Evolutionary conservation across 768 basidiomycete genomes (phyloP).

Genomic region (Clathrus columnatus): DNA sequence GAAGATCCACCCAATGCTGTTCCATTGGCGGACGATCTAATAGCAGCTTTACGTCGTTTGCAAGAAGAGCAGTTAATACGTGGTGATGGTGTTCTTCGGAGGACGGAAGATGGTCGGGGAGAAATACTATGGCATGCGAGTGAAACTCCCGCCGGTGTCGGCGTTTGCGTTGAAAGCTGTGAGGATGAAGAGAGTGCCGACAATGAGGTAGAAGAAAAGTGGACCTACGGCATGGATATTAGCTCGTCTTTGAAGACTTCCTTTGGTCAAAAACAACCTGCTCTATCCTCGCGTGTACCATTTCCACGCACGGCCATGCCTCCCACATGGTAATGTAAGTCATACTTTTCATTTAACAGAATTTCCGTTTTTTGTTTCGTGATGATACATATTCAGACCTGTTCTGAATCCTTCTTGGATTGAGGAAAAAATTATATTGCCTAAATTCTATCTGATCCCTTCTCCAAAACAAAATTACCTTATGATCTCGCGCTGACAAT

Average conservation of each 20-base stretch:
- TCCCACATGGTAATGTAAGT: neutral
- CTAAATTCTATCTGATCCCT: conserved; percentile 29
- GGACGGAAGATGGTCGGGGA: neutral
- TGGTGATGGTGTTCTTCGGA: conserved; percentile 25
- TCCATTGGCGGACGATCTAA: conserved; percentile 84
- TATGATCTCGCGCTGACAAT: neutral
- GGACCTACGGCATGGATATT: conserved; percentile 43
- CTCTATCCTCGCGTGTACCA: conserved; percentile 44
- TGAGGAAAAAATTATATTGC: conserved; percentile 60
- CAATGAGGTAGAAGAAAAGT: conserved; percentile 28
- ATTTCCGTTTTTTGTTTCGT: conserved; percentile 11
- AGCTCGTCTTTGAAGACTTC: conserved; percentile 37
- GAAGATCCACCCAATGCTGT: conserved; percentile 85
- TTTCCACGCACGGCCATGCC: conserved; percentile 17
- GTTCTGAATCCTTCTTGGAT: conserved; percentile 46
- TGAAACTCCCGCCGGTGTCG: conserved; percentile 57
- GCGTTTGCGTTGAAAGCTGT: conserved; percentile 72
- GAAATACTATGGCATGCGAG: conserved; percentile 61
- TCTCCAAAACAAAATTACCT: no score
- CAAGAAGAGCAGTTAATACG: conserved; percentile 32
- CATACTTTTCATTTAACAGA: neutral
- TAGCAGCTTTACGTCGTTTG: conserved; percentile 64
- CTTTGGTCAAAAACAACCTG: conserved; percentile 45
- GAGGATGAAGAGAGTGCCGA: conserved; percentile 29
- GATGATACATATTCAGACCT: conserved; percentile 76